These are phyloP conservation scores for Podospora sp. DNA, from an alignment of 495 filamentous ascomycete genomes.

Conservation along the genomic window DNA sequence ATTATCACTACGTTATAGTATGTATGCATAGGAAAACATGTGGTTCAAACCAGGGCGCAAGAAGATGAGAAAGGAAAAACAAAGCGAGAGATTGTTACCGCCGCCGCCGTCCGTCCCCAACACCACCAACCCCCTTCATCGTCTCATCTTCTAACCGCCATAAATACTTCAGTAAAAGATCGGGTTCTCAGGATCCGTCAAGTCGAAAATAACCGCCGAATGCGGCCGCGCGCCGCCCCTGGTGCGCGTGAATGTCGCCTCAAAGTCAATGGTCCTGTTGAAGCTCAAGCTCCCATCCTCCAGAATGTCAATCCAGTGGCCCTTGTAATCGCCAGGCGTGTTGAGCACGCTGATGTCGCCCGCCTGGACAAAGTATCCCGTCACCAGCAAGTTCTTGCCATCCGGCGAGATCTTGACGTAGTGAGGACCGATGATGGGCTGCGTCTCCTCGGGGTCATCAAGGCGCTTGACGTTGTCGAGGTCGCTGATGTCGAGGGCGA, in stretches of 20 bases:
- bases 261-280: conserved; percentile 62
- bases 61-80: neutral
- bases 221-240: conserved; percentile 63
- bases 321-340: conserved; percentile 64
- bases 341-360: conserved; percentile 63
- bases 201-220: conserved; percentile 60
- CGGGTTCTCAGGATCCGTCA: conserved; percentile 52
- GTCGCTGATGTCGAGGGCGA: conserved; percentile 65
- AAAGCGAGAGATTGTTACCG: neutral
- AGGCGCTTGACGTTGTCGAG: conserved; percentile 61
- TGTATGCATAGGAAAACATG: neutral
- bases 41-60: neutral
- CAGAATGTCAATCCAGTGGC: conserved; percentile 61
- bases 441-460: conserved; percentile 59
- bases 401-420: conserved; percentile 67
- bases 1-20: conserved; percentile 8
- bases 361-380: conserved; percentile 68
- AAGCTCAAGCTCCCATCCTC: conserved; percentile 57
- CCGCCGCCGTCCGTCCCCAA: neutral
- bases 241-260: conserved; percentile 48
- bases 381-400: conserved; percentile 63
- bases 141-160: neutral
- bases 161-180: conserved; percentile 43
- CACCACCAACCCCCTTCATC: neutral
- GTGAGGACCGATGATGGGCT: conserved; percentile 64